Evolutionary conservation across 176 grass and related monocot genomes (phyloP).

Genomic region (Carex myosuroides): DNA sequence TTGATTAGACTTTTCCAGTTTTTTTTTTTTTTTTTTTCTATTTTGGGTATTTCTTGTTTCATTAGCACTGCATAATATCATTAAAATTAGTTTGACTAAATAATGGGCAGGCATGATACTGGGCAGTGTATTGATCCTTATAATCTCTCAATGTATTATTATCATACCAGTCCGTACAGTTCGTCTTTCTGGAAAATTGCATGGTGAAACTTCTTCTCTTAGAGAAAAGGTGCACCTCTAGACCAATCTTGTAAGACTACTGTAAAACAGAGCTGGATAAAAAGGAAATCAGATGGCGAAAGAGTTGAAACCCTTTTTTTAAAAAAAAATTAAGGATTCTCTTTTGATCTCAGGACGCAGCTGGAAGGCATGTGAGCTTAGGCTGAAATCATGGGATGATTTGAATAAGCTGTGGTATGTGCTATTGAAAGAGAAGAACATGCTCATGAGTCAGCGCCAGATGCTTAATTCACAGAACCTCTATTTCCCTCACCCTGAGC

Average conservation of each 20-base stretch:
- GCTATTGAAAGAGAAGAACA: conserved; percentile 91
- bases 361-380: conserved; percentile 90
- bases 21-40: background rate
- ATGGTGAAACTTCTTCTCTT: background rate
- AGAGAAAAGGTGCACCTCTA: background rate
- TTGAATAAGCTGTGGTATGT: conserved; percentile 96
- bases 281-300: background rate
- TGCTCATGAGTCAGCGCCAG: conserved; percentile 91
- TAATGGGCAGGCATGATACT: background rate
- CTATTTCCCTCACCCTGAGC: conserved; percentile 72
- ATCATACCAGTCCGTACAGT: background rate
- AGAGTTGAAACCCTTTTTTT: background rate
- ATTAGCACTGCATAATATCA: background rate
- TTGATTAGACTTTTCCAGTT: background rate
- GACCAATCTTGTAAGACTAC: background rate
- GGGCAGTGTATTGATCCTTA: background rate
- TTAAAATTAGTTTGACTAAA: background rate
- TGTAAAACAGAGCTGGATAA: background rate
- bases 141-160: background rate
- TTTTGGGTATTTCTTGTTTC: background rate
- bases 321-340: background rate
- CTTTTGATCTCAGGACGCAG: conserved; percentile 43
- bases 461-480: conserved; percentile 74
- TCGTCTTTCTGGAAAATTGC: background rate
- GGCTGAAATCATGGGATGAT: conserved; percentile 96